Evolutionary conservation across 495 filamentous ascomycete species (phyloP).

Genomic region (Neurospora sp.): DNA sequence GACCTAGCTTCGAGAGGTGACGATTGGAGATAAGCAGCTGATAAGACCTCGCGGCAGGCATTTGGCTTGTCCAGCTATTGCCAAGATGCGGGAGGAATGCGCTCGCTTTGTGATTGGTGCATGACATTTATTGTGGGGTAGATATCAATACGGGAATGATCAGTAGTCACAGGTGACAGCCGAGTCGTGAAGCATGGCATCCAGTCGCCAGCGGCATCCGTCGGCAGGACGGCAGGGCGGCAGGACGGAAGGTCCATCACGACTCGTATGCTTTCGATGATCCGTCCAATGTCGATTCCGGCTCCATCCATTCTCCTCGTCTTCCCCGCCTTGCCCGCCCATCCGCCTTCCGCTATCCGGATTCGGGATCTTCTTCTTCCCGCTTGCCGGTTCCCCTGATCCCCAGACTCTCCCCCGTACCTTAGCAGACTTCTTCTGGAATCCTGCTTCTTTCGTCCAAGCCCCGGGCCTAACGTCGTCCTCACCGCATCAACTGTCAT

Average conservation of each 20-base stretch:
- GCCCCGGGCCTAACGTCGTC: not conserved
- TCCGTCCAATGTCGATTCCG: not conserved
- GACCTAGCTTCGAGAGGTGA: not conserved
- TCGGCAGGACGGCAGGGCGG: not conserved
- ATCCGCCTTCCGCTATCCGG: not conserved
- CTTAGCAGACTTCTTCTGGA: not conserved
- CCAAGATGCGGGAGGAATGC: not conserved
- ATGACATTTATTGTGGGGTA: not conserved
- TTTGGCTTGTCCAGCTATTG: not conserved
- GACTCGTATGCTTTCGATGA: not conserved
- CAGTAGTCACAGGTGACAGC: not conserved
- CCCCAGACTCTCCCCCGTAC: not conserved
- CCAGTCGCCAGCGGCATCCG: not conserved
- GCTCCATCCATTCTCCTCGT: not conserved
- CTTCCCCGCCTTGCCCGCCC: not conserved
- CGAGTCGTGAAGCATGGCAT: not conserved
- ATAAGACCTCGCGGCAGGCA: not conserved
- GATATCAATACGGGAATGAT: not conserved
- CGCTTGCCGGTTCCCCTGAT: not conserved
- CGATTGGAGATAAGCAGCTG: not conserved
- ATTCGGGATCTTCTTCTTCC: not conserved
- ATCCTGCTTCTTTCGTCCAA: not conserved
- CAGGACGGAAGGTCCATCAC: not conserved
- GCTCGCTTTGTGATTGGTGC: not conserved
- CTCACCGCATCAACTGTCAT: not conserved